Conservation (phyloP, 495 filamentous ascomycete genomes). For the Hapsidospora chrysogenum region DNA sequence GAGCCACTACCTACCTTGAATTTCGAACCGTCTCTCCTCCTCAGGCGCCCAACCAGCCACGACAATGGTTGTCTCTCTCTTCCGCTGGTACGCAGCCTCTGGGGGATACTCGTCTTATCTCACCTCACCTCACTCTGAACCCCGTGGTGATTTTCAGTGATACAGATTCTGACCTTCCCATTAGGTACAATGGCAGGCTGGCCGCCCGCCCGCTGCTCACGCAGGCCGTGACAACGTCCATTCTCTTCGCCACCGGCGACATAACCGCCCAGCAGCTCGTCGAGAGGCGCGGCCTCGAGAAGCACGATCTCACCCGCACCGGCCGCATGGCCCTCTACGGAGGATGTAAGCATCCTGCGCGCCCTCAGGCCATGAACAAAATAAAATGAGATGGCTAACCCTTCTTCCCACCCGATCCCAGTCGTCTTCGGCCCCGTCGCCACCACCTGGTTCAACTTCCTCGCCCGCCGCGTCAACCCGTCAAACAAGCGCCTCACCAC, state of each 20-base stretch:
- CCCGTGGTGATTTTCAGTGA: too few species aligned
- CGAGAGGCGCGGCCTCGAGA: constrained; percentile 58
- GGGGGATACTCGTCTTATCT: background rate
- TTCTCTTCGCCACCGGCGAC: constrained; percentile 87
- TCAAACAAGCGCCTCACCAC: constrained; percentile 52
- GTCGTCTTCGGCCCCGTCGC: constrained; percentile 84
- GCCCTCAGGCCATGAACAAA: constrained; percentile 1
- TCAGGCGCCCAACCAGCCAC: background rate
- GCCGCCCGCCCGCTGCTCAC: constrained; percentile 72
- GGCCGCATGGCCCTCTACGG: constrained; percentile 87
- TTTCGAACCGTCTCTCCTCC: too few species aligned
- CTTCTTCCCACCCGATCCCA: constrained; percentile 13
- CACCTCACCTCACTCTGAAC: background rate
- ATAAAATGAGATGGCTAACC: constrained; percentile 1
- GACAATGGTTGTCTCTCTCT: background rate
- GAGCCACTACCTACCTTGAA: too few species aligned
- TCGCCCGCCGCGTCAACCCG: constrained; percentile 48
- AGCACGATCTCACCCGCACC: constrained; percentile 70
- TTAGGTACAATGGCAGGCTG: constrained; percentile 78
- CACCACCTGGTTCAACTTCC: constrained; percentile 71
- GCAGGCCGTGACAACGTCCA: constrained; percentile 67
- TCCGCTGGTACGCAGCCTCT: background rate
- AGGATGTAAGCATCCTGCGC: constrained; percentile 41
- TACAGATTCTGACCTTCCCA: background rate
- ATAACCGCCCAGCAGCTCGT: constrained; percentile 86